These are phyloP conservation scores for Phytophthora sojae DNA, from an alignment of 352 stramenopile species.

Conservation along the genomic window DNA sequence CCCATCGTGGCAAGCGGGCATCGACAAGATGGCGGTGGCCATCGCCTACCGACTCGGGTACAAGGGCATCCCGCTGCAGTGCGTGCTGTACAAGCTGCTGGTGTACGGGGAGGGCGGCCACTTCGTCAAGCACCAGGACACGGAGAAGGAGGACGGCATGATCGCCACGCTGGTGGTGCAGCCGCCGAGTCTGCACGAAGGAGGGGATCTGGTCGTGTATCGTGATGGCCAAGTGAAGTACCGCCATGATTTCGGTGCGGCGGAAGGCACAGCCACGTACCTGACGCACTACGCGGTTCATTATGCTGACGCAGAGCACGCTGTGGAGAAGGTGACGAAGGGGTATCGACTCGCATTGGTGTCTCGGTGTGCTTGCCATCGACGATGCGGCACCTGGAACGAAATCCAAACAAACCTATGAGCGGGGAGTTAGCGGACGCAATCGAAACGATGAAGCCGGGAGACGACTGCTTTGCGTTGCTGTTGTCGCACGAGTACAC, in stretches of 20 bases:
- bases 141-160: conserved; percentile 57
- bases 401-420: not conserved
- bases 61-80: conserved; percentile 16
- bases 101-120: conserved; percentile 49
- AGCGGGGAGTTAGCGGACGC: conserved; percentile 12
- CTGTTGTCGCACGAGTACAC: conserved; percentile 26
- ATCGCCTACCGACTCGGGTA: conserved; percentile 19
- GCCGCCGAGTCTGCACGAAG: conserved; percentile 28
- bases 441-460: conserved; percentile 37
- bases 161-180: conserved; percentile 49
- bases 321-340: conserved; percentile 18
- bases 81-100: conserved; percentile 53
- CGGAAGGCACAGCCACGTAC: conserved; percentile 1
- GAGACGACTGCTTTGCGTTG: conserved; percentile 38
- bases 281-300: conserved; percentile 16
- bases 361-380: conserved; percentile 22
- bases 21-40: conserved; percentile 10
- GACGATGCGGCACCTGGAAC: conserved; percentile 15
- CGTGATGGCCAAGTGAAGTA: conserved; percentile 3
- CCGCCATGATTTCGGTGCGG: conserved; percentile 7
- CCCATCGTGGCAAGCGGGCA: conserved; percentile 6
- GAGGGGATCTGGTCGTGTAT: conserved; percentile 26
- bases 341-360: conserved; percentile 22
- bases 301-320: conserved; percentile 24
- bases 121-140: conserved; percentile 50